Evolutionary conservation across 192 early-diverging fungal genomes (phyloP).

Genomic region (Chytriomyces hyalinus): DNA sequence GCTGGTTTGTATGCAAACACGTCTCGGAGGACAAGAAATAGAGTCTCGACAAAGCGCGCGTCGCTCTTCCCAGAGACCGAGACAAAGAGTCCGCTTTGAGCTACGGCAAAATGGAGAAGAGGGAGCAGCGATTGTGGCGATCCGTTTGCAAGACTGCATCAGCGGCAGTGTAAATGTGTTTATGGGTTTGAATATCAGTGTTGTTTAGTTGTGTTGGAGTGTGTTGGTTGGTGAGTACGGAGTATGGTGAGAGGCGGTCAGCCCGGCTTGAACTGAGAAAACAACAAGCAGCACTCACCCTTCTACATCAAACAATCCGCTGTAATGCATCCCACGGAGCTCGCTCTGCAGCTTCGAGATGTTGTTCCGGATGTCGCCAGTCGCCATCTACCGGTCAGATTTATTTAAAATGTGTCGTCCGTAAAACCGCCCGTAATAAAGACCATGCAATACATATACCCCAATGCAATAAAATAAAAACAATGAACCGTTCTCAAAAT

Average conservation of each 20-base stretch:
- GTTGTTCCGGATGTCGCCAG: slow-evolving; percentile 64
- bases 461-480: no score
- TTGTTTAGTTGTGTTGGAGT: neutral
- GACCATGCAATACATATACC: no score
- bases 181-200: neutral
- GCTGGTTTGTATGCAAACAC: slow-evolving; percentile 60
- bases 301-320: slow-evolving; percentile 42
- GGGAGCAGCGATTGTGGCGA: slow-evolving; percentile 57
- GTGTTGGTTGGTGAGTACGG: no score
- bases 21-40: slow-evolving; percentile 55
- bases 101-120: slow-evolving; percentile 54
- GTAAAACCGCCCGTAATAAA: no score
- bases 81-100: slow-evolving; percentile 48
- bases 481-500: neutral
- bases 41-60: slow-evolving; percentile 55
- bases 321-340: slow-evolving; percentile 46
- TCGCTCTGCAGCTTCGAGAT: slow-evolving; percentile 50
- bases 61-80: slow-evolving; percentile 60
- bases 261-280: no score
- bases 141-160: slow-evolving; percentile 47
- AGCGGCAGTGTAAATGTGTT: neutral
- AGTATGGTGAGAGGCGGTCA: neutral
- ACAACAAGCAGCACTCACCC: slow-evolving; percentile 9
- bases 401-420: neutral
- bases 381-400: slow-evolving; percentile 23